Evolutionary conservation across 495 filamentous ascomycete genomes (phyloP).

Genomic region (Geoglossum glabrum): DNA sequence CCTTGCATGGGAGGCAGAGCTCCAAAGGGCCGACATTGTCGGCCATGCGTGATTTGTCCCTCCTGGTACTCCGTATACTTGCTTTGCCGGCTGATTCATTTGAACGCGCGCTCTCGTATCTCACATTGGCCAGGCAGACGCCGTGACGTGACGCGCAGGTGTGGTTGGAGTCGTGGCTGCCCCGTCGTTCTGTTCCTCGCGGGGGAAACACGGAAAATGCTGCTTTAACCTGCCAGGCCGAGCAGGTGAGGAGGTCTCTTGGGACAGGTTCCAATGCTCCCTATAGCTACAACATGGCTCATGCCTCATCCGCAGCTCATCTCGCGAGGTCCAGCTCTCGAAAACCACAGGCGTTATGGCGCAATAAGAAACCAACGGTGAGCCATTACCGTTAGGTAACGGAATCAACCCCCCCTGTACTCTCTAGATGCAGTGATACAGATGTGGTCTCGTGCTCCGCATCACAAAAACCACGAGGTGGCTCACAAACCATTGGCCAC

Average conservation of each 20-base stretch:
- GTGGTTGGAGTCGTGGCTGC: no score
- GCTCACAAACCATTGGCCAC: background rate
- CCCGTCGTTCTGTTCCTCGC: no score
- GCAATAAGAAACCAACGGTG: background rate
- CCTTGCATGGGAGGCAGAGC: background rate
- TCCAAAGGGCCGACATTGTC: background rate
- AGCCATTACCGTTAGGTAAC: constrained; percentile 1
- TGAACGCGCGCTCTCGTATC: background rate
- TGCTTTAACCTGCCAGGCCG: background rate
- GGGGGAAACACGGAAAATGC: no score
- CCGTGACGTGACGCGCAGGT: no score
- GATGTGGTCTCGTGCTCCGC: background rate
- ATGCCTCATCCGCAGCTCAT: background rate
- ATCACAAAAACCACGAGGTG: background rate
- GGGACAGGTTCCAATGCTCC: background rate
- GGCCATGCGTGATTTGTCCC: background rate
- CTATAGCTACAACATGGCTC: background rate
- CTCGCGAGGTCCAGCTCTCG: background rate
- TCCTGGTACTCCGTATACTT: no score
- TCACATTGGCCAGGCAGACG: background rate
- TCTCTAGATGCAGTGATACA: background rate
- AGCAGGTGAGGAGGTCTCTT: background rate
- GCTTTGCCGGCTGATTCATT: background rate
- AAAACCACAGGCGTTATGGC: background rate
- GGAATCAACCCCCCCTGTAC: background rate